Conservation (phyloP, 2,329 filamentous ascomycete species). For the Thermochaetoides dissita region DNA sequence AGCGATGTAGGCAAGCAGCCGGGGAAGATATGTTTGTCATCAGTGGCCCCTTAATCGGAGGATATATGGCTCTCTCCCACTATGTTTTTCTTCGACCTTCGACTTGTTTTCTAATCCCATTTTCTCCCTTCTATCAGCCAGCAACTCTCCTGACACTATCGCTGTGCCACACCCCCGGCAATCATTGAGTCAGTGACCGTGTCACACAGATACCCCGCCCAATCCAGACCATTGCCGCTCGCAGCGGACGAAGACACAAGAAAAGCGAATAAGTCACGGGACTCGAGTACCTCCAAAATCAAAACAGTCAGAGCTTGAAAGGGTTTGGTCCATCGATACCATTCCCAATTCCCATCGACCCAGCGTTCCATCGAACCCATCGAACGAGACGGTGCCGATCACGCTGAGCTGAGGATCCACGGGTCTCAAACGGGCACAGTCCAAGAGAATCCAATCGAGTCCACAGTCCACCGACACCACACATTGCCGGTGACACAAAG, state of each 20-base stretch:
- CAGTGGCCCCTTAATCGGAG: too few relatives aligned
- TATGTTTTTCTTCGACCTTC: background rate
- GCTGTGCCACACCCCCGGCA: slow-evolving; percentile 1
- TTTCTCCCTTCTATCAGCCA: slow-evolving; percentile 1
- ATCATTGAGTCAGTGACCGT: slow-evolving; percentile 10
- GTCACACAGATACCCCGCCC: slow-evolving; percentile 9
- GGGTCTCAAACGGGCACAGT: background rate
- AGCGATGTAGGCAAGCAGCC: background rate
- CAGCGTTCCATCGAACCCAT: slow-evolving; percentile 10
- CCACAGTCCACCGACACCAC: slow-evolving; percentile 7
- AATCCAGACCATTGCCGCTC: slow-evolving; percentile 1
- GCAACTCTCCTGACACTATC: background rate
- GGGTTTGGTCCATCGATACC: too few relatives aligned
- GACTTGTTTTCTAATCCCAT: slow-evolving; percentile 1
- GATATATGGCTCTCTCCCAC: too few relatives aligned
- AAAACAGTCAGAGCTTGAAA: too few relatives aligned
- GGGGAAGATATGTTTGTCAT: background rate
- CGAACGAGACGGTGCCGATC: slow-evolving; percentile 12
- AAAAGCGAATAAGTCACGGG: too few relatives aligned
- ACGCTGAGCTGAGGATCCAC: background rate
- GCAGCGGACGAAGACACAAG: background rate
- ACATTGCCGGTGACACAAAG: background rate
- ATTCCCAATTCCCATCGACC: background rate
- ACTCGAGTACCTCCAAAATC: too few relatives aligned
- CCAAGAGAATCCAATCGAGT: background rate